Evolutionary conservation across 768 basidiomycete genomes (phyloP).

Genomic region (Leccinellum albellum): DNA sequence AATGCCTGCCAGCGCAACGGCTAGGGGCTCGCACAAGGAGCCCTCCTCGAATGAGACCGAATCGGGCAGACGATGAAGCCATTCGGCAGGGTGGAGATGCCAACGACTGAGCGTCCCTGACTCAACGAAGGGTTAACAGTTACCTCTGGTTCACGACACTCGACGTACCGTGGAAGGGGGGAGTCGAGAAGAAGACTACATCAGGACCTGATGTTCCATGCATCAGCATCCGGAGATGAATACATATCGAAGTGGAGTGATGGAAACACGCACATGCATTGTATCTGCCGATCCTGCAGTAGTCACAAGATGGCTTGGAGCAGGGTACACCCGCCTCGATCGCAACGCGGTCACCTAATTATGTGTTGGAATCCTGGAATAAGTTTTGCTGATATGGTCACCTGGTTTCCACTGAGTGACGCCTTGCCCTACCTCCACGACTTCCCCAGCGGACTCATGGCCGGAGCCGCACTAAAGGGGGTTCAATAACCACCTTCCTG

Average conservation of each 20-base stretch:
- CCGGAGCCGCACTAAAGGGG: constrained; percentile 56
- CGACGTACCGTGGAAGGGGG: constrained; percentile 56
- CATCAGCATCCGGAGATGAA: background rate
- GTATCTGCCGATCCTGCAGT: constrained; percentile 61
- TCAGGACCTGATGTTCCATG: constrained; percentile 29
- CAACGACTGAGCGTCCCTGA: constrained; percentile 60
- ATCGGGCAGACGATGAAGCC: constrained; percentile 63
- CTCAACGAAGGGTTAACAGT: background rate
- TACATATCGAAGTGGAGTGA: background rate
- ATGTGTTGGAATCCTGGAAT: background rate
- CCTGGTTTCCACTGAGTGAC: constrained; percentile 63
- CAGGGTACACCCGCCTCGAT: constrained; percentile 71
- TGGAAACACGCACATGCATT: constrained; percentile 45
- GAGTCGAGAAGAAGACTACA: constrained; percentile 67
- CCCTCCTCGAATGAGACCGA: constrained; percentile 65
- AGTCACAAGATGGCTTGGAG: constrained; percentile 56
- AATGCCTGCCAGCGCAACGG: constrained; percentile 65
- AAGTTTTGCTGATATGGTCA: constrained; percentile 18
- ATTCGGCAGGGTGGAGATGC: constrained; percentile 65
- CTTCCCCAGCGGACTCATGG: constrained; percentile 68
- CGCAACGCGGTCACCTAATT: constrained; percentile 59
- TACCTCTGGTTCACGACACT: background rate
- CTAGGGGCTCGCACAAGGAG: constrained; percentile 62
- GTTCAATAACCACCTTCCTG: background rate
- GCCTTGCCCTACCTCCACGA: constrained; percentile 62